Evolutionary conservation across 2,329 filamentous ascomycete genomes (phyloP).

Genomic region (Aphanocladium album): DNA sequence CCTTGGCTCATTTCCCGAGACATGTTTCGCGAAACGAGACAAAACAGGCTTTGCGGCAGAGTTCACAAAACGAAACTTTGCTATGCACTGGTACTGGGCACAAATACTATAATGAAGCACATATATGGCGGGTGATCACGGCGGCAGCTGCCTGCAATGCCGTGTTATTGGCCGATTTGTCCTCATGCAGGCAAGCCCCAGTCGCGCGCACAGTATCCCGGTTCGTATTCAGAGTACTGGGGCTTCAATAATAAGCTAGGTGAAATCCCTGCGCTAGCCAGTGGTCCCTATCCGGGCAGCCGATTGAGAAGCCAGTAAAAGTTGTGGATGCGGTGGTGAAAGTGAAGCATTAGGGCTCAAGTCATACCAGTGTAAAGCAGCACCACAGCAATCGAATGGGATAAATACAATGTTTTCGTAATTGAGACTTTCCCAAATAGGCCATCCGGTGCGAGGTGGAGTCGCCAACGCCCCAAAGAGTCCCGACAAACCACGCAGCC

Average conservation of each 20-base stretch:
- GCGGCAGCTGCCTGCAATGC: neutral
- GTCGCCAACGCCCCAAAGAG: neutral
- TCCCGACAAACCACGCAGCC: neutral
- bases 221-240: neutral
- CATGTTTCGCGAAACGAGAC: neutral
- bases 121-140: neutral
- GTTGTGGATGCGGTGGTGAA: neutral
- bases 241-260: neutral
- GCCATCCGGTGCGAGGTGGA: neutral
- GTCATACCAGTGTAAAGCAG: no score
- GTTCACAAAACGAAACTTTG: no score
- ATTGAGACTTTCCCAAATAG: neutral
- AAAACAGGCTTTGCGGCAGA: neutral
- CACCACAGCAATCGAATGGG: no score
- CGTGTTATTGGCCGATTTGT: neutral
- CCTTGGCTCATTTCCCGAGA: conserved; percentile 7
- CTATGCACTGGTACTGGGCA: neutral
- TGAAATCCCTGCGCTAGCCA: neutral
- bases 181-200: neutral
- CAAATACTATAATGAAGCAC: neutral
- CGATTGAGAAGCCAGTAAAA: neutral
- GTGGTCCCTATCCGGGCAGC: neutral
- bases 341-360: no score
- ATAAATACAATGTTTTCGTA: neutral
- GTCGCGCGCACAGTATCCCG: neutral